These are phyloP conservation scores for Lachnellula cervina DNA, from an alignment of 2,329 filamentous ascomycete genomes.

Conservation along the genomic window DNA sequence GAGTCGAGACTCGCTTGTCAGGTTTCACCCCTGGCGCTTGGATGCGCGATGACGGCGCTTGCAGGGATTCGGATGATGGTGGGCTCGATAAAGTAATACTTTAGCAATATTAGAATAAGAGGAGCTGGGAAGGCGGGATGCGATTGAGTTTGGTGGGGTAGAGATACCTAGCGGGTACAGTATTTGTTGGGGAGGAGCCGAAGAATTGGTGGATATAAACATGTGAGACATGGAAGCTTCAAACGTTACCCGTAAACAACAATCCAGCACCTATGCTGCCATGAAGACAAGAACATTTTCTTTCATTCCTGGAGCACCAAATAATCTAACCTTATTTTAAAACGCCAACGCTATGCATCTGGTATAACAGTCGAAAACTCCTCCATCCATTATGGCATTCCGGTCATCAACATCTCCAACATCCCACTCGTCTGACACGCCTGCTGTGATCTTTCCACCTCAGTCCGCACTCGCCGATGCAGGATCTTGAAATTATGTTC, in stretches of 20 bases:
- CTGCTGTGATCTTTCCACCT: slow-evolving; percentile 78
- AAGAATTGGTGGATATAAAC: too few species aligned
- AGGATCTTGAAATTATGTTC: slow-evolving; percentile 65
- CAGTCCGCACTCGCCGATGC: slow-evolving; percentile 64
- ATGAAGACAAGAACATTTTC: background rate
- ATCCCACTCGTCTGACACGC: slow-evolving; percentile 81
- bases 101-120: too few species aligned
- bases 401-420: slow-evolving; percentile 70
- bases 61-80: too few species aligned
- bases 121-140: too few species aligned
- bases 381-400: slow-evolving; percentile 27
- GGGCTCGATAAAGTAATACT: too few species aligned
- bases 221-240: too few species aligned
- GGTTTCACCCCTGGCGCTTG: background rate
- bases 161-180: too few species aligned
- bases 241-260: too few species aligned
- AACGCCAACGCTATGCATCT: slow-evolving; percentile 42
- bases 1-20: background rate
- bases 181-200: too few species aligned
- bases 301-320: background rate
- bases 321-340: background rate
- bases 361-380: slow-evolving; percentile 8
- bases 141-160: too few species aligned
- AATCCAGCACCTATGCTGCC: too few species aligned
- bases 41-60: background rate